Evolutionary conservation across 495 filamentous ascomycete genomes (phyloP).

Genomic region (Penicillium malachiteum): DNA sequence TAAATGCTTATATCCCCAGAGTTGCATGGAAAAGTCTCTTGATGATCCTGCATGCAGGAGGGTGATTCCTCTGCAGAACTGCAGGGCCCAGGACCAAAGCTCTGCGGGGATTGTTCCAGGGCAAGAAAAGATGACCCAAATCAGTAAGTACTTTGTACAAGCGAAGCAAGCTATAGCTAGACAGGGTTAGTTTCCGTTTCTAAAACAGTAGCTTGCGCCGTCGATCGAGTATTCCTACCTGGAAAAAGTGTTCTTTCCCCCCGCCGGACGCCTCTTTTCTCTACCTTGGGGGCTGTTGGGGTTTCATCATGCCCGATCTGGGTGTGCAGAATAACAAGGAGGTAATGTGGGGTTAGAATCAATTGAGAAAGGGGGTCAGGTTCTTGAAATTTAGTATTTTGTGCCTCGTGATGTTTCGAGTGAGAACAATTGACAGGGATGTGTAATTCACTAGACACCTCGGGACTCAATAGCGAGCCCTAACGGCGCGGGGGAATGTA

Average conservation of each 20-base stretch:
- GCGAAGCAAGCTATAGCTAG: background rate
- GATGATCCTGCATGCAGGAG: background rate
- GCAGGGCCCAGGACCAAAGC: no score
- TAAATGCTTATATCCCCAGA: constrained; percentile 11
- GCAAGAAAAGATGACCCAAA: no score
- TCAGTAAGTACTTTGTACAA: no score
- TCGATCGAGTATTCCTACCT: constrained; percentile 5
- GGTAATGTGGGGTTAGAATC: background rate
- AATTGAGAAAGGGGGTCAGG: background rate
- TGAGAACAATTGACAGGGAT: background rate
- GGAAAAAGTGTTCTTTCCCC: background rate
- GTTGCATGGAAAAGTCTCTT: no score
- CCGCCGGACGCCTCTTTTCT: constrained; percentile 8
- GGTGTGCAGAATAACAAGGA: background rate
- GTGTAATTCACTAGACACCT: background rate
- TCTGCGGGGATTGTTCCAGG: no score
- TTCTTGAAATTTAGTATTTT: no score
- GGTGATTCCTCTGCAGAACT: background rate
- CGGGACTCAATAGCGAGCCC: background rate
- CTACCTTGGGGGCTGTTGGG: background rate
- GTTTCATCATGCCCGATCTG: constrained; percentile 1
- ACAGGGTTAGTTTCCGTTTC: constrained; percentile 8
- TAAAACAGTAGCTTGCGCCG: constrained; percentile 11
- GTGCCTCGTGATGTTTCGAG: background rate
- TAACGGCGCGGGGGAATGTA: background rate